Percentiles rank a stretch among this genome's conserved stretches.
These are phyloP conservation scores for Warburgia ugandensis DNA, from an alignment of 164 flowering plant genomes.

Conservation along the genomic window DNA sequence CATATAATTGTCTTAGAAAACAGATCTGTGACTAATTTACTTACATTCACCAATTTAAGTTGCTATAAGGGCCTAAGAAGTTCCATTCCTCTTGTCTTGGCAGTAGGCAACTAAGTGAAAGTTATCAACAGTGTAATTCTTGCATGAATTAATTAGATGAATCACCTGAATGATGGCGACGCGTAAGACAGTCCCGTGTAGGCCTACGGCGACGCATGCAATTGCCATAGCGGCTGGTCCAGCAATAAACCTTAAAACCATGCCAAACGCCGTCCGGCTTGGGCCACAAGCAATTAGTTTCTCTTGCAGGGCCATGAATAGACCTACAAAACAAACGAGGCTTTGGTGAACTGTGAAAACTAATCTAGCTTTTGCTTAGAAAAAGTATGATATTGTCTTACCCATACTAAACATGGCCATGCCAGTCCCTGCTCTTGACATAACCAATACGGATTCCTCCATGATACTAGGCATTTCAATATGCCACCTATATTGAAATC, in stretches of 20 bases:
- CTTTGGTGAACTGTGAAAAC: no score
- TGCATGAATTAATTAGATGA: not conserved
- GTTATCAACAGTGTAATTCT: no score
- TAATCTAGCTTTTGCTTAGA: not conserved
- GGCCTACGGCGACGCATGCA: slow-evolving; percentile 47
- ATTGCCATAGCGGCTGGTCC: slow-evolving; percentile 78
- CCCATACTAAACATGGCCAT: slow-evolving; percentile 86
- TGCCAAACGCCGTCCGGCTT: slow-evolving; percentile 36
- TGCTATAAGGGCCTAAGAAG: no score
- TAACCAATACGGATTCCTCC: slow-evolving; percentile 49
- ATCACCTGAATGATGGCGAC: slow-evolving; percentile 75
- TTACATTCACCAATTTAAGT: no score
- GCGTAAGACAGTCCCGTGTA: slow-evolving; percentile 53
- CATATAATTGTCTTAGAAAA: no score
- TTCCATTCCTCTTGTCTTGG: no score
- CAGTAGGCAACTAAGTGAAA: no score
- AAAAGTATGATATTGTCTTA: slow-evolving; percentile 19
- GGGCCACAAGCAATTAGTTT: slow-evolving; percentile 57
- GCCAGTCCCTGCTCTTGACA: slow-evolving; percentile 75
- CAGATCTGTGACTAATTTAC: no score
- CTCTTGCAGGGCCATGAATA: slow-evolving; percentile 65
- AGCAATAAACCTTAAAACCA: slow-evolving; percentile 60
- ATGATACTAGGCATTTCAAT: slow-evolving; percentile 58
- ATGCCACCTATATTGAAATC: slow-evolving; percentile 36
- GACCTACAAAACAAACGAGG: slow-evolving; percentile 26